phyloP scores from a whole-genome alignment of 306 rosid genomes.

The Begonia peltatifolia region DNA sequence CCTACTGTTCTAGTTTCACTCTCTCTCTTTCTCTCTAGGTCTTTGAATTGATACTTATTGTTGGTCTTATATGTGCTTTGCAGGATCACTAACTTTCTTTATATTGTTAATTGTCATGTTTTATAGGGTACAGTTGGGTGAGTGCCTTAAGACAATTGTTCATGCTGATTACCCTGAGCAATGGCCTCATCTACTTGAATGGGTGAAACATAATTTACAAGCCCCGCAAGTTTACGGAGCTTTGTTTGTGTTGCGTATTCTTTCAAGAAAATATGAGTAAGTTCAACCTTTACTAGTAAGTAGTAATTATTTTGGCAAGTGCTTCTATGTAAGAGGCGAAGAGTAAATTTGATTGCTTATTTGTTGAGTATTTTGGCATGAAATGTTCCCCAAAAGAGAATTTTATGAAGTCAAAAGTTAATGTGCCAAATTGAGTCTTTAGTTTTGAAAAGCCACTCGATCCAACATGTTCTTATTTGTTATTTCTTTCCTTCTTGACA shows the following conservation, averaged over 20 bases:
- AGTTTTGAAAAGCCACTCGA: too few relatives aligned
- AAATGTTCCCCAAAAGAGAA: too few relatives aligned
- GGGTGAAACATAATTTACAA: constrained; percentile 91
- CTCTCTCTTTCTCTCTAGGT: not conserved
- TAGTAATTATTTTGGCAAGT: not conserved
- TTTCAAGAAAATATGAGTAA: constrained; percentile 95
- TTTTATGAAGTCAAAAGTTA: too few relatives aligned
- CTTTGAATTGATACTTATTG: too few relatives aligned
- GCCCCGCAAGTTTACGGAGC: constrained; percentile 89
- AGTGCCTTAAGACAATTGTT: constrained; percentile 82
- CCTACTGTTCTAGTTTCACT: too few relatives aligned
- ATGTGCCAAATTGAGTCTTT: too few relatives aligned
- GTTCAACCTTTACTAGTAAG: constrained; percentile 8
- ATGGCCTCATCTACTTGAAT: constrained; percentile 84
- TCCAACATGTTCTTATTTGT: too few relatives aligned
- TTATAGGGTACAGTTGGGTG: constrained; percentile 85
- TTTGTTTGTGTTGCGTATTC: constrained; percentile 79
- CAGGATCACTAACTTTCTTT: not conserved
- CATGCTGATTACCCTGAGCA: constrained; percentile 95
- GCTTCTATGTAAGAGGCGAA: too few relatives aligned
- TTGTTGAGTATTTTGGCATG: too few relatives aligned
- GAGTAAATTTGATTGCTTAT: too few relatives aligned
- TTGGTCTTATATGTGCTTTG: not conserved
- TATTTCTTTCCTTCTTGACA: too few relatives aligned
- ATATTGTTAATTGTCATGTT: constrained; percentile 7